phyloP scores from a whole-genome alignment of 1,139 yeast species.

The Pichia sp. region DNA sequence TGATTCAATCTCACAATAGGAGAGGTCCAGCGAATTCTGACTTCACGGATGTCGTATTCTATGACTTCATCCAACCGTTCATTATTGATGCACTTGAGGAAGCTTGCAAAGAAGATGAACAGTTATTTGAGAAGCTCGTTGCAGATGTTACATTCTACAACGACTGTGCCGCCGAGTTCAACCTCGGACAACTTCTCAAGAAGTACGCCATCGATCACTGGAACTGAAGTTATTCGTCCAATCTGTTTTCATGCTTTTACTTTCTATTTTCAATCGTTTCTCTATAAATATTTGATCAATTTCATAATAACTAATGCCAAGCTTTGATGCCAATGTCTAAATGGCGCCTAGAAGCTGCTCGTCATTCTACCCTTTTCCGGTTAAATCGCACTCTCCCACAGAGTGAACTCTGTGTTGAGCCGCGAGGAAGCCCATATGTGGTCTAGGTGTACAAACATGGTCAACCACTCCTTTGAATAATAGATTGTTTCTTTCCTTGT shows the following conservation, averaged over 20 bases:
- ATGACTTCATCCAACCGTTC: conserved; percentile 64
- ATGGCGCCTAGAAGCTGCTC: too few species aligned
- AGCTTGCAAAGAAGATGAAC: conserved; percentile 19
- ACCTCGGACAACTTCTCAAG: conserved; percentile 44
- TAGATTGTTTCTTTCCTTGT: too few species aligned
- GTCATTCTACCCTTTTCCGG: too few species aligned
- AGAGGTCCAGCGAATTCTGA: conserved; percentile 20
- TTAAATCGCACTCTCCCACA: too few species aligned
- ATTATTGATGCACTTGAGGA: conserved; percentile 49
- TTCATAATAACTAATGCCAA: too few species aligned
- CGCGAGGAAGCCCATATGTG: too few species aligned
- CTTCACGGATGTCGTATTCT: conserved; percentile 66
- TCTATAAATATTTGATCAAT: too few species aligned
- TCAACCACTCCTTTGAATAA: too few species aligned
- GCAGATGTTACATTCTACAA: conserved; percentile 17
- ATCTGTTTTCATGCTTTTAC: neutral
- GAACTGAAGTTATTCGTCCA: too few species aligned
- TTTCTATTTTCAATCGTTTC: neutral
- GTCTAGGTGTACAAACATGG: too few species aligned
- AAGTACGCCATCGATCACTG: conserved; percentile 32
- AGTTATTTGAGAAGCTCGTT: conserved; percentile 25
- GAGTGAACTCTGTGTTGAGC: too few species aligned
- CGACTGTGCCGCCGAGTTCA: conserved; percentile 41
- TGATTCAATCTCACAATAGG: conserved; percentile 40
- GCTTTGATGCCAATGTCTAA: too few species aligned